Base-by-base conservation (phyloP, 2,329 filamentous ascomycete species). In the Penicillium sp. region DNA sequence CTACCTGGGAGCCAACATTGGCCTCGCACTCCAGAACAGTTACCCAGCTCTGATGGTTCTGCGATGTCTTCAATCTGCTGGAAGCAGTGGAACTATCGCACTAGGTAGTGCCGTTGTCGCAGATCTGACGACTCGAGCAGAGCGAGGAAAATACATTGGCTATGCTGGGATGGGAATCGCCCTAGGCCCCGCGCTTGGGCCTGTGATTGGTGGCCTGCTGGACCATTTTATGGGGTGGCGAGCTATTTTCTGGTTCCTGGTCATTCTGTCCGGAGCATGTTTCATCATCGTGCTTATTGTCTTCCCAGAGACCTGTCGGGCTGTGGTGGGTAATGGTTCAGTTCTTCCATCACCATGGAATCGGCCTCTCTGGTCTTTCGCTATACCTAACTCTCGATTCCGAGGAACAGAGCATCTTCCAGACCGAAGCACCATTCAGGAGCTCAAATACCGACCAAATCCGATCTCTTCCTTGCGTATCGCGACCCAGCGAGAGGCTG, bases 91-190 rank as follows among this genome's bases (percentile, higher is more conserved):
- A 0, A 88, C 87, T 0, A 78, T 91, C n/a, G 87, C 89, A 0
- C 77, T 94, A 1, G 85, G 84, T 0, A 88, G 83, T 56, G 90
- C 86, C 2, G 84, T 91, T 1, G 83, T 92, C 13, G 86, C 87
- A 0, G 90, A 94, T 63, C 80, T 92, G 5, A 81, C 86, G 0
- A 85, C 87, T 0, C 85, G 82, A 42, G 80, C 83, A 0, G 88
- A 93, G 69, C 78, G 90, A 62, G 90, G 90, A 2, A 83, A 81
- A 52, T 92, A 89, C 66, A 87, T 92, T 76, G 88, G 84, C 47
- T 81, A 86, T 55, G 83, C 86, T n/a, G 82, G 80, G 28, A 79
- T 79, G 3, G 85, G 82, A 14, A 76, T 82, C 50, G 83, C 86
- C 34, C 47, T 79, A 11, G 77, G 73, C 0, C 76, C 76, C 1